Percentiles rank a stretch among this genome's conserved stretches.
phyloP scores from a whole-genome alignment of 345 rosid genomes.

The Nasturtium officinale region DNA sequence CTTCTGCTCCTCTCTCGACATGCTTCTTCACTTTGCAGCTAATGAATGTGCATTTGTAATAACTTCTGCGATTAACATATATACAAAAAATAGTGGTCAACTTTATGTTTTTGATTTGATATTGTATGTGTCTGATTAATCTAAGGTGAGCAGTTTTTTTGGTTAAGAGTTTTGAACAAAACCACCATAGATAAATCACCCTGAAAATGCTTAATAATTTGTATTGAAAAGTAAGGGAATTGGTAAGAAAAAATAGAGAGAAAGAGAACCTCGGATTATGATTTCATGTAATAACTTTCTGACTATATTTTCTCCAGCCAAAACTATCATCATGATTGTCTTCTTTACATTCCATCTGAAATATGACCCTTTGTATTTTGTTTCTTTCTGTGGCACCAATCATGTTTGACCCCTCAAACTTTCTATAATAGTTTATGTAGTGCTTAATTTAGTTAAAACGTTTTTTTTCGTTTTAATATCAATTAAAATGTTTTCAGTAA shows the following conservation, averaged over 20 bases:
- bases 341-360: slow-evolving; percentile 32
- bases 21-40: slow-evolving; percentile 35
- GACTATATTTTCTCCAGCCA: slow-evolving; percentile 44
- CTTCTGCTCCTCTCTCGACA: slow-evolving; percentile 44
- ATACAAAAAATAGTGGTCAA: not conserved
- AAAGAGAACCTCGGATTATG: slow-evolving; percentile 40
- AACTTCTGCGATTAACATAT: slow-evolving; percentile 26
- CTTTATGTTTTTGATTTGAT: not conserved
- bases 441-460: not conserved
- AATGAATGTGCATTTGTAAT: slow-evolving; percentile 28
- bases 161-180: not conserved
- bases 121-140: not conserved
- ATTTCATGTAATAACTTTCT: slow-evolving; percentile 36
- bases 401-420: slow-evolving; percentile 8
- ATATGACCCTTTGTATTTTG: slow-evolving; percentile 11
- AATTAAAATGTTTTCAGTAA: not conserved
- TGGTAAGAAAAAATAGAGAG: not conserved
- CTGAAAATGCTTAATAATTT: not conserved
- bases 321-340: slow-evolving; percentile 28
- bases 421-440: slow-evolving; percentile 10
- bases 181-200: not conserved
- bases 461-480: not conserved
- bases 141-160: not conserved
- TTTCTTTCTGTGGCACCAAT: slow-evolving; percentile 23
- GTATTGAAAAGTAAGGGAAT: not conserved